These are phyloP conservation scores for Nymphaea colorata DNA, from an alignment of 164 flowering plant species.

Conservation along the genomic window DNA sequence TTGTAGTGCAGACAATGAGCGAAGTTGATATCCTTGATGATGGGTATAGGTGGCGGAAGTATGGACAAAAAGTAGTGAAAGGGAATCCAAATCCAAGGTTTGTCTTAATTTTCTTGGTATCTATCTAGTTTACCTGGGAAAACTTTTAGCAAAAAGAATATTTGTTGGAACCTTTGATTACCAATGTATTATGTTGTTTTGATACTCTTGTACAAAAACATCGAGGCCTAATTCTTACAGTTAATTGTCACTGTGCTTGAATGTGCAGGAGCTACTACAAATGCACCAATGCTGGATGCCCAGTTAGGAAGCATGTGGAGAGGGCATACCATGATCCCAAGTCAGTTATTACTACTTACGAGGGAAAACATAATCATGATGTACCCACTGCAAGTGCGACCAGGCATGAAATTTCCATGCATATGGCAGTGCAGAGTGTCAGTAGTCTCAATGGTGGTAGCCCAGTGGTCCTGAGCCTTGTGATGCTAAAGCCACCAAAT, in stretches of 20 bases:
- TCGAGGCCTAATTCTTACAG: not conserved
- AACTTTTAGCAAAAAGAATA: not conserved
- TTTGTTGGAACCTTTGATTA: not conserved
- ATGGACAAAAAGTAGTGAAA: slow-evolving; percentile 30
- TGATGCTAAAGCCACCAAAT: slow-evolving; percentile 12
- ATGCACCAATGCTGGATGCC: slow-evolving; percentile 83
- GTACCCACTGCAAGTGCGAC: slow-evolving; percentile 64
- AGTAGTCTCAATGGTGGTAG: not conserved
- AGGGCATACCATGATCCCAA: slow-evolving; percentile 95
- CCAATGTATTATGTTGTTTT: not conserved
- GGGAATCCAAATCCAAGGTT: slow-evolving; percentile 32
- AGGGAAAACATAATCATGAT: slow-evolving; percentile 93
- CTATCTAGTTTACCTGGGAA: not conserved
- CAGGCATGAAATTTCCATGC: slow-evolving; percentile 44
- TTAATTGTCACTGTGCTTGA: not conserved
- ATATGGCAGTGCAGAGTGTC: slow-evolving; percentile 5
- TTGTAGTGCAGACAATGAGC: slow-evolving; percentile 30
- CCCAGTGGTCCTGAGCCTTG: slow-evolving; percentile 17
- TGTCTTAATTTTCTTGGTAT: not conserved
- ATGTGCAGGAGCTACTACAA: slow-evolving; percentile 85
- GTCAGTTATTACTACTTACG: slow-evolving; percentile 92
- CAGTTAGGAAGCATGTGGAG: slow-evolving; percentile 94
- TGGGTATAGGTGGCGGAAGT: slow-evolving; percentile 30
- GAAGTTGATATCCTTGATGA: slow-evolving; percentile 33
- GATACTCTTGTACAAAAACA: not conserved